phyloP scores from a whole-genome alignment of 2,329 filamentous ascomycete species.

The Stachybotrys chartarum region DNA sequence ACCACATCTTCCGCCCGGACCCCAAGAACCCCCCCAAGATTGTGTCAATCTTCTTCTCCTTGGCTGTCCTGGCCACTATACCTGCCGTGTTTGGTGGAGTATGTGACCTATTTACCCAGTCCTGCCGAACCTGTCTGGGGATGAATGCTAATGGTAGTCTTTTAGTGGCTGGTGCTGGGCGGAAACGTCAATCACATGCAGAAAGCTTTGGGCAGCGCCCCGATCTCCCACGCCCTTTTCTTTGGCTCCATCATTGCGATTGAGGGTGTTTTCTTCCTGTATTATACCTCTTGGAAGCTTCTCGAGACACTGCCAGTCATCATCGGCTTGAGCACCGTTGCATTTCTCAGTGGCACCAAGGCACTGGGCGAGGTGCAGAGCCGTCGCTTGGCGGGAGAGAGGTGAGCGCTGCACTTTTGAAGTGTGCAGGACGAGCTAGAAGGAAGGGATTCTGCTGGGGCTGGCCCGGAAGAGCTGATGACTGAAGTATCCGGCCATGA shows the following conservation, averaged over 20 bases:
- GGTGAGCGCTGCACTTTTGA: conserved; percentile 24
- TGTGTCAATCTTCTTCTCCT: conserved; percentile 70
- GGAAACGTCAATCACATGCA: conserved; percentile 74
- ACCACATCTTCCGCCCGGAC: conserved; percentile 81
- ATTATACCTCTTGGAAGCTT: conserved; percentile 87
- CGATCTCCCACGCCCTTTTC: conserved; percentile 76
- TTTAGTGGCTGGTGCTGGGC: conserved; percentile 72
- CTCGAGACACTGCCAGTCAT: conserved; percentile 80
- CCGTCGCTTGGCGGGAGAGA: conserved; percentile 69
- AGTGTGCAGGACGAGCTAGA: not conserved
- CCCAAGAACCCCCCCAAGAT: conserved; percentile 73
- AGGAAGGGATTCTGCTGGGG: not conserved
- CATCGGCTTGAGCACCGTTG: conserved; percentile 57
- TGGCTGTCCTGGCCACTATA: conserved; percentile 65
- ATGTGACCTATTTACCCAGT: conserved; percentile 24
- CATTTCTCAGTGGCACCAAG: conserved; percentile 81
- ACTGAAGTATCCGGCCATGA: not conserved
- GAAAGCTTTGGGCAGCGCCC: conserved; percentile 68
- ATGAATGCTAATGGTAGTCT: conserved; percentile 12
- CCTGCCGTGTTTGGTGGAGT: conserved; percentile 67
- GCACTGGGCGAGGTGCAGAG: conserved; percentile 90
- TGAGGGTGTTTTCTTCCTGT: conserved; percentile 89
- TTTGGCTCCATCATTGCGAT: conserved; percentile 80
- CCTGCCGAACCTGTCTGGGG: no score
- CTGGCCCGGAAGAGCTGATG: not conserved